These are phyloP conservation scores for Aspergillus latus DNA, from an alignment of 2,329 filamentous ascomycete genomes.

Conservation along the genomic window DNA sequence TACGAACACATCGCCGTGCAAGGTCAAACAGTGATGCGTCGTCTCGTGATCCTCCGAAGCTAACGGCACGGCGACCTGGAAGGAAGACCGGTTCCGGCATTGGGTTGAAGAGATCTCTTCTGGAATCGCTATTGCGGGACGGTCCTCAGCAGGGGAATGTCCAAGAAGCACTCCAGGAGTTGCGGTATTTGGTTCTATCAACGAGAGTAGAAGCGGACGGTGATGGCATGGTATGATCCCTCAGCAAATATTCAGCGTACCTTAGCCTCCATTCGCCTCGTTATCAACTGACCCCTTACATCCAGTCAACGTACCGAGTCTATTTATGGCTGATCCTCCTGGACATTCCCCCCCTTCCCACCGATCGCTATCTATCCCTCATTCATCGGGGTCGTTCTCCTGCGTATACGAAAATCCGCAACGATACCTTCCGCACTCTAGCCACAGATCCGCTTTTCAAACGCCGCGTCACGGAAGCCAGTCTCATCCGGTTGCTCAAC, in stretches of 20 bases:
- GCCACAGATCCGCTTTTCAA: constrained; percentile 97
- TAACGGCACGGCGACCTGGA: constrained; percentile 35
- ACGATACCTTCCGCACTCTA: constrained; percentile 95
- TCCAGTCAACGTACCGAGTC: constrained; percentile 83
- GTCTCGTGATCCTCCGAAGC: constrained; percentile 33
- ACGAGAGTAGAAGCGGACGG: constrained; percentile 52
- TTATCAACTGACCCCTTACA: constrained; percentile 13
- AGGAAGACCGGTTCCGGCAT: constrained; percentile 48
- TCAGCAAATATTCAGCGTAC: not conserved
- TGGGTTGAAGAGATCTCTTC: constrained; percentile 48
- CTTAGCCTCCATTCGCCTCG: not conserved
- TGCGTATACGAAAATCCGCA: constrained; percentile 94
- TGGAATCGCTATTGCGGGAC: constrained; percentile 77
- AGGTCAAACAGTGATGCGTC: constrained; percentile 74
- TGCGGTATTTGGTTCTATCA: constrained; percentile 51
- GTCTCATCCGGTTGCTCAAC: constrained; percentile 88
- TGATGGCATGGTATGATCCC: constrained; percentile 52
- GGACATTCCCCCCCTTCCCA: constrained; percentile 78
- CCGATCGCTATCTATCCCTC: constrained; percentile 83
- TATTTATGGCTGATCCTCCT: constrained; percentile 96
- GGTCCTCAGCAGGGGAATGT: constrained; percentile 71
- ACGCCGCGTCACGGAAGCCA: constrained; percentile 90
- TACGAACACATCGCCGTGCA: constrained; percentile 49
- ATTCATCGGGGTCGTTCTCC: constrained; percentile 92
- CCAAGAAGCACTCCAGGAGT: constrained; percentile 44